Evolutionary conservation across 148 eudicot genomes (phyloP).

Genomic region (Camellia lanceoleosa): DNA sequence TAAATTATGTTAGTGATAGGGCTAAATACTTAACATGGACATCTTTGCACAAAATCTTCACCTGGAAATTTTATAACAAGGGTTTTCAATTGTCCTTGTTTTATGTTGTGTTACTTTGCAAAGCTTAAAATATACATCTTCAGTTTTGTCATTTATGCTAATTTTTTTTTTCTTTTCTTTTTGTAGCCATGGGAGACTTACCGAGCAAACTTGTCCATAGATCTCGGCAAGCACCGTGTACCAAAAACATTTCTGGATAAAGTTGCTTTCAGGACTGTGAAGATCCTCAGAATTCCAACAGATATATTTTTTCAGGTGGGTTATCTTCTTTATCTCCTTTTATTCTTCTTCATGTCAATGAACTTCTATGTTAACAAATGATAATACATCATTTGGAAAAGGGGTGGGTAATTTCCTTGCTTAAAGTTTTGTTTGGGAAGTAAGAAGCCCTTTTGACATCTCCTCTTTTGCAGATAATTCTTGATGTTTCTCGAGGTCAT

Average conservation of each 20-base stretch:
- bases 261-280: slow-evolving; percentile 77
- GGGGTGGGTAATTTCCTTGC: not conserved
- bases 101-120: not conserved
- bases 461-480: too few species aligned
- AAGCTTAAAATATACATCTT: not conserved
- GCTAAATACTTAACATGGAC: slow-evolving; percentile 3
- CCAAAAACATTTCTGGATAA: slow-evolving; percentile 80
- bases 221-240: slow-evolving; percentile 73
- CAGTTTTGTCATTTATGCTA: too few species aligned
- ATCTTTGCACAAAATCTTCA: not conserved
- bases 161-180: not conserved
- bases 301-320: slow-evolving; percentile 79
- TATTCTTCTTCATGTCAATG: not conserved
- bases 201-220: slow-evolving; percentile 60
- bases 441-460: too few species aligned
- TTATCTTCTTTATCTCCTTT: slow-evolving; percentile 7
- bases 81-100: not conserved
- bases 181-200: slow-evolving; percentile 88
- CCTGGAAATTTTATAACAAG: not conserved
- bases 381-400: not conserved
- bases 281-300: slow-evolving; percentile 74
- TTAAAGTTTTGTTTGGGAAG: not conserved
- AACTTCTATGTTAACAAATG: not conserved
- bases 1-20: not conserved
- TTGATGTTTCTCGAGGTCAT: not conserved